Conservation (phyloP, 2,329 filamentous ascomycete species). For the Fusarium sp. region DNA sequence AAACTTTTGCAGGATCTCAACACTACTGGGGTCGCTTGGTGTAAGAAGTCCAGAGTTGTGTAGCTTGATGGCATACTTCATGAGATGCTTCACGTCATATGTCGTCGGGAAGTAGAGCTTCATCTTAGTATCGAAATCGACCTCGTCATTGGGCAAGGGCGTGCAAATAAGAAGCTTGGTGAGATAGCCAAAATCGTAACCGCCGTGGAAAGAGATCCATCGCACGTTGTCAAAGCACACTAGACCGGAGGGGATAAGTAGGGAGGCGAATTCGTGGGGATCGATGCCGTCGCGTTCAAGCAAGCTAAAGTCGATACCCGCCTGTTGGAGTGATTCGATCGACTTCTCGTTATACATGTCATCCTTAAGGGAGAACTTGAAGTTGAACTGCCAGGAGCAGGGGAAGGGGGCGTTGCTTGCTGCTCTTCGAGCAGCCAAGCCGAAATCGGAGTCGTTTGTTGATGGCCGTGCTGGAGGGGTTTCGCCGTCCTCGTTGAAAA, state of each 20-base stretch:
- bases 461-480: slow-evolving; percentile 75
- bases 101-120: slow-evolving; percentile 92
- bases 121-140: slow-evolving; percentile 86
- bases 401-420: slow-evolving; percentile 66
- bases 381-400: slow-evolving; percentile 99
- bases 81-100: slow-evolving; percentile 96
- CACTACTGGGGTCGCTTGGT: slow-evolving; percentile 68
- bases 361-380: slow-evolving; percentile 90
- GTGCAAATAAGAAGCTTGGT: slow-evolving; percentile 90
- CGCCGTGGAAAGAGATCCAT: slow-evolving; percentile 98
- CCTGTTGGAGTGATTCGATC: slow-evolving; percentile 87
- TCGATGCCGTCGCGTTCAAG: slow-evolving; percentile 91
- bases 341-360: slow-evolving; percentile 99
- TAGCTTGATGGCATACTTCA: slow-evolving; percentile 83
- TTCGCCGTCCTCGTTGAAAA: slow-evolving; percentile 91
- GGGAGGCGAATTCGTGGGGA: slow-evolving; percentile 83
- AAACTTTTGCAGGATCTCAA: slow-evolving; percentile 81
- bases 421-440: slow-evolving; percentile 50
- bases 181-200: slow-evolving; percentile 97
- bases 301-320: slow-evolving; percentile 88
- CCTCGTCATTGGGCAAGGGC: slow-evolving; percentile 85
- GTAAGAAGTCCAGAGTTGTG: slow-evolving; percentile 69
- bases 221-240: slow-evolving; percentile 86
- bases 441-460: slow-evolving; percentile 52
- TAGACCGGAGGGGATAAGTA: slow-evolving; percentile 90